These are phyloP conservation scores for Amanita exitialis DNA, from an alignment of 768 basidiomycete species.

Conservation along the genomic window DNA sequence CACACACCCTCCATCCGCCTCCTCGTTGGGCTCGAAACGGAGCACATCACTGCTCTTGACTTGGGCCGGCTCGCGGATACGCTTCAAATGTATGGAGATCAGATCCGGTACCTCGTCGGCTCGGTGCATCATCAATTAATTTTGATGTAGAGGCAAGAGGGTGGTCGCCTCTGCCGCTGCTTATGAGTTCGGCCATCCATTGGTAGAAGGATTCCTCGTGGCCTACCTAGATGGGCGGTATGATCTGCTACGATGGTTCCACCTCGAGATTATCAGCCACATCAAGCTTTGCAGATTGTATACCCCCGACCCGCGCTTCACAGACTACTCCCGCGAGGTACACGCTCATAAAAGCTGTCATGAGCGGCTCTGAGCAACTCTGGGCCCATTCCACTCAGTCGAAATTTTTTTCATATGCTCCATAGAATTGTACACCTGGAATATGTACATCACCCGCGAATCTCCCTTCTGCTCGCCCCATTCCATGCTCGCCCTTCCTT, in stretches of 20 bases:
- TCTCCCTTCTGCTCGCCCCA: too few relatives aligned
- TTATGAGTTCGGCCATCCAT: constrained; percentile 18
- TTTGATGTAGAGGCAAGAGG: constrained; percentile 63
- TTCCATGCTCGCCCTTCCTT: too few relatives aligned
- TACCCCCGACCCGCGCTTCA: constrained; percentile 47
- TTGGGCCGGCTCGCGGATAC: constrained; percentile 45
- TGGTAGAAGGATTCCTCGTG: constrained; percentile 39
- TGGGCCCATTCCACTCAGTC: too few relatives aligned
- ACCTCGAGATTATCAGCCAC: constrained; percentile 88
- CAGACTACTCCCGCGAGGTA: constrained; percentile 46
- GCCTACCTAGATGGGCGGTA: constrained; percentile 84
- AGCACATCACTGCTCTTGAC: constrained; percentile 68
- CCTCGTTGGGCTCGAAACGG: constrained; percentile 89
- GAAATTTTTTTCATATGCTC: too few relatives aligned
- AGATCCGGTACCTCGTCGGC: constrained; percentile 85
- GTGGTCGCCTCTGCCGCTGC: constrained; percentile 35
- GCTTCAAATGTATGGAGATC: constrained; percentile 33
- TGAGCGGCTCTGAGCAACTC: too few relatives aligned
- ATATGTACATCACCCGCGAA: too few relatives aligned
- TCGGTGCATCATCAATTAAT: constrained; percentile 94
- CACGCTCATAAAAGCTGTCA: too few relatives aligned
- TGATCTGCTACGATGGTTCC: constrained; percentile 54
- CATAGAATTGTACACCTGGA: too few relatives aligned
- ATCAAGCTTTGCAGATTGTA: constrained; percentile 89
- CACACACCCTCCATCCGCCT: constrained; percentile 59